A percentile compares a stretch with the other conserved stretches of the same genome.
phyloP scores from a whole-genome alignment of 2,329 filamentous ascomycete genomes.

The Cladosporium velox region DNA sequence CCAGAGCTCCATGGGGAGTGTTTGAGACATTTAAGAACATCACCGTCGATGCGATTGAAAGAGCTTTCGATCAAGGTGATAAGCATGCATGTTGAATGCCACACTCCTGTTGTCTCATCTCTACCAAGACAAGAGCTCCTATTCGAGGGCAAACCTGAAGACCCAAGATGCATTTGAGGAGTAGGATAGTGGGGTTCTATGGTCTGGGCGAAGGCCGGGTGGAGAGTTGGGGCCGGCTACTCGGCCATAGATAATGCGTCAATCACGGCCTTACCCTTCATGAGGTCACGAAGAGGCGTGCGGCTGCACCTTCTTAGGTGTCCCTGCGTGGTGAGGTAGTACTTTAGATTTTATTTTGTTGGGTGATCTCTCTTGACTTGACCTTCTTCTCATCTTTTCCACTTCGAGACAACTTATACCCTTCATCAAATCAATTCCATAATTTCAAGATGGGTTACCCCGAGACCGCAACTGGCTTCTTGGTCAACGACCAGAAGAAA shows the following conservation, averaged over 20 bases:
- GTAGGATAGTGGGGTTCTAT: conserved; percentile 9
- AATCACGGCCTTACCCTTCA: conserved; percentile 18
- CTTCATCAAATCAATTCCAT: neutral
- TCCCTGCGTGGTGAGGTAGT: conserved; percentile 6
- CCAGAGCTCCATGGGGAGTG: neutral
- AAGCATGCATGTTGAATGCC: neutral
- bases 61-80: neutral
- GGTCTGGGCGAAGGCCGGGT: conserved; percentile 16
- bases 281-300: conserved; percentile 16
- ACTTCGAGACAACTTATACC: neutral
- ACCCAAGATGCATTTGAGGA: neutral
- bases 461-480: conserved; percentile 53
- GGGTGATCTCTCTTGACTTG: neutral
- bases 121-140: neutral
- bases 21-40: neutral
- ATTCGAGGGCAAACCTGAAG: conserved; percentile 6
- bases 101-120: neutral
- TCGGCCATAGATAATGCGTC: conserved; percentile 21
- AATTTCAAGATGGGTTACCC: conserved; percentile 49
- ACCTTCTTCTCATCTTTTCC: conserved; percentile 23
- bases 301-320: conserved; percentile 7
- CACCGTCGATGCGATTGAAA: neutral
- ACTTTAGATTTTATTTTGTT: conserved; percentile 17
- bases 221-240: conserved; percentile 14
- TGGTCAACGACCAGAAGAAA: conserved; percentile 60